Evolutionary conservation across 345 rosid species (phyloP).

Genomic region (Heritiera fomes): DNA sequence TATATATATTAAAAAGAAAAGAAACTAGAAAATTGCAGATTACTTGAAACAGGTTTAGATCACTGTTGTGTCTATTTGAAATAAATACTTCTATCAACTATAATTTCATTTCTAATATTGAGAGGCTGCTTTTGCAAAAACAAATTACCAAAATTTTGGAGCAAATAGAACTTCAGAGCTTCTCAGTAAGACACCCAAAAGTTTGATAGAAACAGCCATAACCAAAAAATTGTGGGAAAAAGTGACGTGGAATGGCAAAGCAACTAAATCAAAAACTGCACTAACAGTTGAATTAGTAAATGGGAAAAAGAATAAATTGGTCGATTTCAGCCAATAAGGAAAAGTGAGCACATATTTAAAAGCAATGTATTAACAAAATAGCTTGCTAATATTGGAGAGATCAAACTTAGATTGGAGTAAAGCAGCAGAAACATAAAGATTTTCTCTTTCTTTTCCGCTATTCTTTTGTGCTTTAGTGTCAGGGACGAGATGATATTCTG

Average conservation of each 20-base stretch:
- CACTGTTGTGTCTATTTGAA: not conserved
- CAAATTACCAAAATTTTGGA: not conserved
- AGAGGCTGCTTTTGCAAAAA: not conserved
- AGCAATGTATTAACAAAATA: not conserved
- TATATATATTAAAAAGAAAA: not conserved
- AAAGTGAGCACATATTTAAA: not conserved
- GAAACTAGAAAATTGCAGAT: not conserved
- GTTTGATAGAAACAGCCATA: not conserved
- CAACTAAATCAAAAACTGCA: not conserved
- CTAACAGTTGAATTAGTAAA: not conserved
- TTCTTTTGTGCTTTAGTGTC: not conserved
- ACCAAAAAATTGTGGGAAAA: not conserved
- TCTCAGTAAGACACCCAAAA: not conserved
- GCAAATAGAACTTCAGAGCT: not conserved
- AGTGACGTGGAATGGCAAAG: not conserved
- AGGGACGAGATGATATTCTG: not conserved
- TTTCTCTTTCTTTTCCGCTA: not conserved
- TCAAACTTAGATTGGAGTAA: not conserved
- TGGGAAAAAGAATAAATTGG: not conserved
- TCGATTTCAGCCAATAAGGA: not conserved
- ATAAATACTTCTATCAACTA: not conserved
- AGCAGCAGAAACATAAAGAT: not conserved
- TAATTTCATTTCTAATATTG: slow-evolving; percentile 1
- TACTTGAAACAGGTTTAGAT: not conserved
- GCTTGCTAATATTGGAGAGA: not conserved